Percentiles rank a stretch among this genome's conserved stretches.
Conservation (phyloP, 1,284 basidiomycete genomes). For the Ganoderma lucidum region DNA sequence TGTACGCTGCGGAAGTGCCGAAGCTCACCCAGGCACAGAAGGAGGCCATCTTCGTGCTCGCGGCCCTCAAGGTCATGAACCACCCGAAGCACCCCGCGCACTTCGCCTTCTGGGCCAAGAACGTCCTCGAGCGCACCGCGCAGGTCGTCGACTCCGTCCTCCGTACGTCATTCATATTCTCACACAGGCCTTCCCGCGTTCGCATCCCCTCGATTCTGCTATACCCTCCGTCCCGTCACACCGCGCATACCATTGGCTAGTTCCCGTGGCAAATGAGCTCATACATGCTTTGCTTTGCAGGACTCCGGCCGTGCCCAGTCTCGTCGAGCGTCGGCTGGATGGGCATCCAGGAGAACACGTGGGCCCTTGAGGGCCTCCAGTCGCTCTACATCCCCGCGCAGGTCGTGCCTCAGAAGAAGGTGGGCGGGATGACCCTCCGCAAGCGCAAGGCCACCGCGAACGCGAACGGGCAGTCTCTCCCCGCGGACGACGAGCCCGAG, state of each 20-base stretch:
- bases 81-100: constrained; percentile 35
- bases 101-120: constrained; percentile 37
- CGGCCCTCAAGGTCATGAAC: constrained; percentile 37
- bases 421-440: constrained; percentile 35
- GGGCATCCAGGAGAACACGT: constrained; percentile 32
- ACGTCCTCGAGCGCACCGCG: constrained; percentile 32
- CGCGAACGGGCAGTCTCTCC: constrained; percentile 6
- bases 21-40: constrained; percentile 29
- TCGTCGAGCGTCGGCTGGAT: constrained; percentile 35
- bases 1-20: constrained; percentile 23
- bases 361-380: constrained; percentile 34
- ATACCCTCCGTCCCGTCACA: constrained; percentile 3
- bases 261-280: not conserved
- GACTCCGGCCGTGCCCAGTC: constrained; percentile 35
- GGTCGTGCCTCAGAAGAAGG: constrained; percentile 24
- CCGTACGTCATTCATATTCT: constrained; percentile 30
- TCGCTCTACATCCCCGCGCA: constrained; percentile 23
- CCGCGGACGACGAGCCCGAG: constrained; percentile 15
- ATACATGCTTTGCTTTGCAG: constrained; percentile 16
- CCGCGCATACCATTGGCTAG: not conserved
- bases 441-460: constrained; percentile 33
- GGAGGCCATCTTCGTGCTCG: constrained; percentile 37
- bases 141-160: constrained; percentile 34
- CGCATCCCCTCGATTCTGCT: constrained; percentile 8
- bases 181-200: not conserved